Evolutionary conservation across 78 protist genomes (phyloP).

Genomic region (Mantamonas sphyraenae): DNA sequence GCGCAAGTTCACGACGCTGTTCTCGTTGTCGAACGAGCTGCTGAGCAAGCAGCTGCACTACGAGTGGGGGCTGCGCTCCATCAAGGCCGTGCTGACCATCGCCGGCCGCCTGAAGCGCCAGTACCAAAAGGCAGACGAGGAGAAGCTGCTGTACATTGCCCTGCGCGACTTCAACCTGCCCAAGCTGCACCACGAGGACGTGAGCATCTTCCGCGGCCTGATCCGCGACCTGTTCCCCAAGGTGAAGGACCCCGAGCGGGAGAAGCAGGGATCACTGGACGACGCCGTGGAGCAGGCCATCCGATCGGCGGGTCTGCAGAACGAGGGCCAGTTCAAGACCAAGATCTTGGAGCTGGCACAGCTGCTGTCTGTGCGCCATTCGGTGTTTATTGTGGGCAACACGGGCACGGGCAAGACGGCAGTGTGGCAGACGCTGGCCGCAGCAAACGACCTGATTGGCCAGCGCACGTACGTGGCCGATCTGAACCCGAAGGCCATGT

Average conservation of each 20-base stretch:
- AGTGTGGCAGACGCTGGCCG: conserved; percentile 44
- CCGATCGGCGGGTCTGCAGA: conserved; percentile 12
- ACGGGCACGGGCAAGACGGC: conserved; percentile 68
- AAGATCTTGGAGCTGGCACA: conserved; percentile 65
- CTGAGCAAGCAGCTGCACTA: conserved; percentile 78
- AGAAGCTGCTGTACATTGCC: conserved; percentile 69
- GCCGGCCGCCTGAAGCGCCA: conserved; percentile 81
- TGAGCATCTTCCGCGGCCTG: conserved; percentile 59
- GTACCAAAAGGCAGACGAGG: conserved; percentile 63
- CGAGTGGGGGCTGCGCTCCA: conserved; percentile 91
- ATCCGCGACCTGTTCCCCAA: conserved; percentile 62
- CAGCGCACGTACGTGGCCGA: conserved; percentile 4
- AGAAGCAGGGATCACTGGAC: conserved; percentile 36
- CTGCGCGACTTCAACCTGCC: conserved; percentile 84
- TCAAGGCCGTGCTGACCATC: conserved; percentile 73
- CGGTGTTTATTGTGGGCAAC: conserved; percentile 75
- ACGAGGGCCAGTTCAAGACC: conserved; percentile 61
- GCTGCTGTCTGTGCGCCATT: conserved; percentile 63
- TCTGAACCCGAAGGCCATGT: conserved; percentile 75
- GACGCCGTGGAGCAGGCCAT: conserved; percentile 5
- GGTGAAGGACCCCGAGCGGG: conserved; percentile 30
- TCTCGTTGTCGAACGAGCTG: conserved; percentile 59
- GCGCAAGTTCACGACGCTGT: conserved; percentile 67
- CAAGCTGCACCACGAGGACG: conserved; percentile 51
- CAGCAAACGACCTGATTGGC: conserved; percentile 9